phyloP scores from a whole-genome alignment of 306 rosid species.

The Luffa aegyptiaca region DNA sequence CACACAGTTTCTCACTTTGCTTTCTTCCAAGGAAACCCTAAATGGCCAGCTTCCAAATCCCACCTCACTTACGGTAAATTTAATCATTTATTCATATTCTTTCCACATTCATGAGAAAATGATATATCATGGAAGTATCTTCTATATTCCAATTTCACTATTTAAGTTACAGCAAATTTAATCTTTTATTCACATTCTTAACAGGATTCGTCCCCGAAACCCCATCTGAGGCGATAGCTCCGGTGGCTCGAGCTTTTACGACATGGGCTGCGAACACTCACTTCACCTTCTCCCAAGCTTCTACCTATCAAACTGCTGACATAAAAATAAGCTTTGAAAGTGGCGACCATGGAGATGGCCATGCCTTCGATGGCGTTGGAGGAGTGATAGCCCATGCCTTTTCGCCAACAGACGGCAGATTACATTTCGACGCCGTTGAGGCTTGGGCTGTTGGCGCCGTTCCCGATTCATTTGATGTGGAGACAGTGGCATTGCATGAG shows the following conservation, averaged over 20 bases:
- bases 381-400: slow-evolving; percentile 12
- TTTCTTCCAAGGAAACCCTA: slow-evolving; percentile 4
- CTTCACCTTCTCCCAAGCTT: not conserved
- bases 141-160: too few relatives aligned
- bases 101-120: too few relatives aligned
- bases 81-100: too few relatives aligned
- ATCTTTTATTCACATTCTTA: not conserved
- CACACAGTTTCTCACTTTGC: slow-evolving; percentile 3
- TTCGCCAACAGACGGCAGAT: slow-evolving; percentile 10
- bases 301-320: not conserved
- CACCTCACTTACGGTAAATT: slow-evolving; percentile 1
- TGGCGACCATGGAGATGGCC: slow-evolving; percentile 10
- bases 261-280: not conserved
- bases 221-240: not conserved
- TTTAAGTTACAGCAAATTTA: too few relatives aligned
- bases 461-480: not conserved
- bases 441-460: slow-evolving; percentile 1
- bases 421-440: slow-evolving; percentile 18
- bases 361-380: slow-evolving; percentile 2
- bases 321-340: slow-evolving; percentile 18
- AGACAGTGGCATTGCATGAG: not conserved
- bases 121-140: too few relatives aligned
- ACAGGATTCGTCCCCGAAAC: not conserved
- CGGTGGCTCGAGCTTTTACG: not conserved
- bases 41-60: slow-evolving; percentile 1